Conservation (phyloP, 108 stramenopile genomes). For the Discostella stelligeroides region DNA sequence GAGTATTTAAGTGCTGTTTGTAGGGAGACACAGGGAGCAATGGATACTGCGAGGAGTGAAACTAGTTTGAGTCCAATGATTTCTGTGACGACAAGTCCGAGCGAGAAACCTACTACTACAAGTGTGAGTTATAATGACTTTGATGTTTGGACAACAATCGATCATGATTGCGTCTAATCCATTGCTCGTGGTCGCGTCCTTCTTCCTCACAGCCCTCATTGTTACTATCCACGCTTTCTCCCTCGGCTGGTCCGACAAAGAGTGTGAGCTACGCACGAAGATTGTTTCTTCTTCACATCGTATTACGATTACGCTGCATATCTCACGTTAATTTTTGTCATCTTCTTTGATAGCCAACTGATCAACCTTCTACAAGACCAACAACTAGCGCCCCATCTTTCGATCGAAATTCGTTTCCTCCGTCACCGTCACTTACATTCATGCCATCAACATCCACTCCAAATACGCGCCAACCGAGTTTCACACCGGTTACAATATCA, state of each 20-base stretch:
- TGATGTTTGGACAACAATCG: too few species aligned
- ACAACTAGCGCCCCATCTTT: not conserved
- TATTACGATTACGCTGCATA: too few species aligned
- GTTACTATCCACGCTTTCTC: not conserved
- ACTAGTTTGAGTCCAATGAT: constrained; percentile 2
- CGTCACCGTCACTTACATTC: not conserved
- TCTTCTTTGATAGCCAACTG: not conserved
- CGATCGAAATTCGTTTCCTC: not conserved
- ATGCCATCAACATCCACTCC: not conserved
- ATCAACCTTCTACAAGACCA: not conserved
- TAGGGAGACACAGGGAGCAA: constrained; percentile 32
- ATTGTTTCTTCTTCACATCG: too few species aligned
- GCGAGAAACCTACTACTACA: not conserved
- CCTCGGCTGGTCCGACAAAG: constrained; percentile 7
- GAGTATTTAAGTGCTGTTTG: constrained; percentile 34
- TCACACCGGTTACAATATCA: not conserved
- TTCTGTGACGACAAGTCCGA: constrained; percentile 7
- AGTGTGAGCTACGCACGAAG: too few species aligned
- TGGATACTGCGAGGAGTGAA: constrained; percentile 37
- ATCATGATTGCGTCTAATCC: not conserved
- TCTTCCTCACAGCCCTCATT: not conserved
- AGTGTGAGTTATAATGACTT: not conserved
- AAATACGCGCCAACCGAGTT: not conserved
- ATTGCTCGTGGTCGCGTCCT: not conserved
- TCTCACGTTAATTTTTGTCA: too few species aligned